Percentiles rank a stretch among this genome's conserved stretches.
Conservation (phyloP, 805 yeast genomes). For the Wickerhamiella hasegawae region DNA sequence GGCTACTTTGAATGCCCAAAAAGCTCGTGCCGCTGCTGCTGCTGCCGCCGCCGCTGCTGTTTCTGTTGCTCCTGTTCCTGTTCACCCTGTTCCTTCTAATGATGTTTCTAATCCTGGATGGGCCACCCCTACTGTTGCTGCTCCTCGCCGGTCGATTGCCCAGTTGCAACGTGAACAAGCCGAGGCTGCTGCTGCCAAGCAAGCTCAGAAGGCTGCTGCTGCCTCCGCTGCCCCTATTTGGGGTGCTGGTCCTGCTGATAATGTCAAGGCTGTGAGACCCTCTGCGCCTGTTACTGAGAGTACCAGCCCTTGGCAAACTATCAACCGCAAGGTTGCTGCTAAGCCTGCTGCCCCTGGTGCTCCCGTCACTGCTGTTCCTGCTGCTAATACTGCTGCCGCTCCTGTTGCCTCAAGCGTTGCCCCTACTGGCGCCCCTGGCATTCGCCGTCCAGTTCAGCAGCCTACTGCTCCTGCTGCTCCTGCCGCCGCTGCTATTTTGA, state of each 20-base stretch:
- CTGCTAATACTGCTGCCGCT: constrained; percentile 3
- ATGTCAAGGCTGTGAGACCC: constrained; percentile 6
- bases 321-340: constrained; percentile 6
- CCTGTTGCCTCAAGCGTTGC: constrained; percentile 2
- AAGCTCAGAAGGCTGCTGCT: not conserved
- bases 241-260: not conserved
- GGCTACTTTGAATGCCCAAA: too few species aligned
- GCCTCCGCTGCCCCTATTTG: constrained; percentile 1
- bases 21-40: constrained; percentile 3
- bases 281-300: constrained; percentile 9
- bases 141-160: constrained; percentile 19
- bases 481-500: constrained; percentile 3
- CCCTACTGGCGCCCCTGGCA: constrained; percentile 2
- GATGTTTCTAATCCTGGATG: constrained; percentile 17
- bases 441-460: not conserved
- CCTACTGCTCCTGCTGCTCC: constrained; percentile 6
- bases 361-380: constrained; percentile 1
- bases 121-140: constrained; percentile 10
- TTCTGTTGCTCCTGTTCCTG: constrained; percentile 2
- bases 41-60: constrained; percentile 3
- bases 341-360: constrained; percentile 7
- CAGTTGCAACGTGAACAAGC: constrained; percentile 25
- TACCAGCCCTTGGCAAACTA: constrained; percentile 4
- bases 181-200: constrained; percentile 9
- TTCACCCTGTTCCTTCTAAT: constrained; percentile 14